Base-by-base conservation (phyloP, 2,329 filamentous ascomycete genomes). In the Grosmannia serpens region DNA sequence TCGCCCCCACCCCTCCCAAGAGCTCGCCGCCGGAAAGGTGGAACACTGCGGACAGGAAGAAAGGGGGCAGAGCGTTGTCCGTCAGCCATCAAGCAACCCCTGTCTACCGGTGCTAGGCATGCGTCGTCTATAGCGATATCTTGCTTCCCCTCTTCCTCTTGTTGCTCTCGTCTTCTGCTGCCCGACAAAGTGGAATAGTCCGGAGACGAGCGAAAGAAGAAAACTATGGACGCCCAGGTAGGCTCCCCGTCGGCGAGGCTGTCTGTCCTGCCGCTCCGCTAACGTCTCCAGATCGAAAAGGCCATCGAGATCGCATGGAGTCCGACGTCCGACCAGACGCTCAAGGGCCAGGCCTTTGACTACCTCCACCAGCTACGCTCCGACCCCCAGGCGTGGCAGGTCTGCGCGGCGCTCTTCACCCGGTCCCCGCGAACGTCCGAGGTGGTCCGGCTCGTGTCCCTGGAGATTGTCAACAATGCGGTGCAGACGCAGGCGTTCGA, bases 281-380 rank as follows among this genome's bases (percentile, higher is more conserved):
- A 13, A n/a, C 49, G 49, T 24, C 29, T 33, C 33, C 22, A 96
- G 89, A 86, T 96, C 73, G 88, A 94, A 76, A 92, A 89, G 76
- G 94, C 94, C 73, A 94, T 97, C 76, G 85, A 94, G 73, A 95
- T 97, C 75, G 89, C 90, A 73, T 94, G 86, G 77, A 86, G 92
- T 73, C 89, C 89, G 60, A 75, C 81, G 67, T 87, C 90, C 67
- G 84, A 91, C 72, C 84, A 82, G 67, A 74, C 78, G 64, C 79
- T 95, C 68, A 91, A 92, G 74, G 74, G 76, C 61, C 91, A 96
- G 76, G 91, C 92, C 64, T 88, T 89, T 70, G 83, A 90, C 58
- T 95, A 88, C 71, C 78, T 88, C 56, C 79, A 83, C 71, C 89
- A 91, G 69, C 79, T 97, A 62, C 85, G 91, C 64, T 77, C 85